Evolutionary conservation across 768 basidiomycete genomes (phyloP), one percentile per base, ranked within the genome.

Genomic region (Boletus pseudo-olivaceus): DNA sequence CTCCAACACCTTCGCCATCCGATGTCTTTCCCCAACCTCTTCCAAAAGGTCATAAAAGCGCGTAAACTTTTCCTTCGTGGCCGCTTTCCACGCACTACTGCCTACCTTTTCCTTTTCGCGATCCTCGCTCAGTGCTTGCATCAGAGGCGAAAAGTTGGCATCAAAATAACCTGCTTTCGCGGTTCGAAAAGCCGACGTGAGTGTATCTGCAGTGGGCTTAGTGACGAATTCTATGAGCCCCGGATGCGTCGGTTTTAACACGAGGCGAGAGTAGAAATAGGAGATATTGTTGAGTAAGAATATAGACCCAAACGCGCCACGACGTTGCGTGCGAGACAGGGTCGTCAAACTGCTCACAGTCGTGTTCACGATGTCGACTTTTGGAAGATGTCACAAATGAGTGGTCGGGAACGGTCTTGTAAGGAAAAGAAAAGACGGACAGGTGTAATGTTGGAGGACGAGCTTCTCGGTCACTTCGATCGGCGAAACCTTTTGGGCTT

Each of bases 121-220:
- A 72, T 83, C 73, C 73, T 81, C 66, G 70, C 76, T 70, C 51
- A 82, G 70, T 19, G 78, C 61, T 53, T 88, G 86, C 75, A 93
- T 82, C 47, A 93, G 72, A 11, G 88, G 85, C 7, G 85, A 83
- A 67, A 88, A 91, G 70, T 90, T 93, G 23, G 86, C 76, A 57
- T 92, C 90, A 55, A 90, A 90, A 69, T 93, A 93, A 5, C 77
- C 85, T 9, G 90, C 88, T 68, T 91, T 91, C 40, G 90, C 86
- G 1, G 84, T 90, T 35, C 90, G 83, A 73, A 84, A 89, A 55
- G 81, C 83, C 6, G 84, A 85, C 56, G 82, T 80, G 29, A 93
- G 76, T 19, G 76, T 59, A 20, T 90, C 87, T 42, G 80, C 73
- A 0, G 87, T 78, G 1, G 83, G 78, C 29, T 78, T 78, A 12